Conservation (phyloP, 1,284 basidiomycete species). For the Sanghuangporus baumii region DNA sequence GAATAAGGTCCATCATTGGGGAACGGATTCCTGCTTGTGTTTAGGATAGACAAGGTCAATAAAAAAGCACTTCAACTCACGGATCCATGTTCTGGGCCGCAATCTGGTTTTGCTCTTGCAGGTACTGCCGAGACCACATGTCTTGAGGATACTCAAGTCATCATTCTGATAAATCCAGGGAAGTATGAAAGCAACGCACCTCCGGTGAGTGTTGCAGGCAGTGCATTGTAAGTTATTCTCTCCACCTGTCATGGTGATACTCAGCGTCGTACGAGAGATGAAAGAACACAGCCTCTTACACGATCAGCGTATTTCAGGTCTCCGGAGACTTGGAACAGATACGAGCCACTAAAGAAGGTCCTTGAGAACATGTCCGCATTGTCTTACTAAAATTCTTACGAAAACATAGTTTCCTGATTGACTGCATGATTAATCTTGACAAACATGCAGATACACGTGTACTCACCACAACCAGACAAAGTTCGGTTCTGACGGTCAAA, state of each 20-base stretch:
- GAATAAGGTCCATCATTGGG: slow-evolving; percentile 50
- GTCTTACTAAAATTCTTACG: slow-evolving; percentile 30
- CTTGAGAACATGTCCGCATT: background rate
- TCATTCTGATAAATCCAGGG: background rate
- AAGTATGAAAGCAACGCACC: slow-evolving; percentile 25
- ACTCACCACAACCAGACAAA: slow-evolving; percentile 53
- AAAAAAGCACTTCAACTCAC: slow-evolving; percentile 28
- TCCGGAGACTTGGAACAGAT: slow-evolving; percentile 51
- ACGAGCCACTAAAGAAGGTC: slow-evolving; percentile 38
- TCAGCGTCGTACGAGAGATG: background rate
- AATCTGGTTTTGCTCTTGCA: slow-evolving; percentile 58
- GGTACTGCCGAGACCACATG: slow-evolving; percentile 56
- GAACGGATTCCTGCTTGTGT: slow-evolving; percentile 43
- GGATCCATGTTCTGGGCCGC: slow-evolving; percentile 52
- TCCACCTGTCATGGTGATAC: slow-evolving; percentile 37
- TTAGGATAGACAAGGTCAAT: slow-evolving; percentile 1
- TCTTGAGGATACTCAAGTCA: slow-evolving; percentile 27
- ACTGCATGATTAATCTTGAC: background rate
- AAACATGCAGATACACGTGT: background rate
- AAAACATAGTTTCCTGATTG: slow-evolving; percentile 54
- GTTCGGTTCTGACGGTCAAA: slow-evolving; percentile 36
- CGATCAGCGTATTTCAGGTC: slow-evolving; percentile 51
- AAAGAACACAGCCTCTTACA: slow-evolving; percentile 26
- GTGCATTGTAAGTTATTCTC: slow-evolving; percentile 52
- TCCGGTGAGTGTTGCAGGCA: slow-evolving; percentile 50